Conservation (phyloP, 73 alveolate species). For the Loxodes magnus region DNA sequence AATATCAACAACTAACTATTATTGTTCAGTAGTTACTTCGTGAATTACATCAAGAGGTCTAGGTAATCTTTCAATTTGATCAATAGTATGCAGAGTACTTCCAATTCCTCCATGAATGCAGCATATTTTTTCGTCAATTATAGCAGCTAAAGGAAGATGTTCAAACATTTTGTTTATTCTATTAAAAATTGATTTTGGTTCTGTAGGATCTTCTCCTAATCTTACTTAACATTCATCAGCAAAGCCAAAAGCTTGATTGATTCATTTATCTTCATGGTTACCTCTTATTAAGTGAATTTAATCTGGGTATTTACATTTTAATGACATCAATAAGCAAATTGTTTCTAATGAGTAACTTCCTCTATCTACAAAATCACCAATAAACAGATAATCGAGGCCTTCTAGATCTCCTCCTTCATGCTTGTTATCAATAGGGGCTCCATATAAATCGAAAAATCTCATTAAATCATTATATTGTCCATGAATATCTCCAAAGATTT, state of each 20-base stretch:
- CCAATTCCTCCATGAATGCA: slow-evolving; percentile 97
- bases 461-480: slow-evolving; percentile 95
- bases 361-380: slow-evolving; percentile 91
- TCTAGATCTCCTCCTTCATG: slow-evolving; percentile 65
- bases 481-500: slow-evolving; percentile 95
- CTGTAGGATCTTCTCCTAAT: slow-evolving; percentile 91
- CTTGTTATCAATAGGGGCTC: slow-evolving; percentile 65
- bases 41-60: slow-evolving; percentile 88
- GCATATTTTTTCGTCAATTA: slow-evolving; percentile 72
- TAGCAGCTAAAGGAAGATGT: slow-evolving; percentile 86
- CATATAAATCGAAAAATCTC: slow-evolving; percentile 94
- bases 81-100: slow-evolving; percentile 52
- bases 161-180: slow-evolving; percentile 84
- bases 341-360: slow-evolving; percentile 91
- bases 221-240: slow-evolving; percentile 96
- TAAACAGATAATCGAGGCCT: slow-evolving; percentile 75
- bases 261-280: slow-evolving; percentile 80
- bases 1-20: slow-evolving; percentile 82
- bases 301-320: slow-evolving; percentile 74
- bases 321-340: slow-evolving; percentile 87
- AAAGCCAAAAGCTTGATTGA: slow-evolving; percentile 88
- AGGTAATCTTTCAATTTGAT: slow-evolving; percentile 67
- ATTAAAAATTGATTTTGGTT: slow-evolving; percentile 8
- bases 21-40: slow-evolving; percentile 75
- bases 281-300: slow-evolving; percentile 72